Evolutionary conservation across 805 yeast species (phyloP).

Genomic region (Pichia occidentalis): DNA sequence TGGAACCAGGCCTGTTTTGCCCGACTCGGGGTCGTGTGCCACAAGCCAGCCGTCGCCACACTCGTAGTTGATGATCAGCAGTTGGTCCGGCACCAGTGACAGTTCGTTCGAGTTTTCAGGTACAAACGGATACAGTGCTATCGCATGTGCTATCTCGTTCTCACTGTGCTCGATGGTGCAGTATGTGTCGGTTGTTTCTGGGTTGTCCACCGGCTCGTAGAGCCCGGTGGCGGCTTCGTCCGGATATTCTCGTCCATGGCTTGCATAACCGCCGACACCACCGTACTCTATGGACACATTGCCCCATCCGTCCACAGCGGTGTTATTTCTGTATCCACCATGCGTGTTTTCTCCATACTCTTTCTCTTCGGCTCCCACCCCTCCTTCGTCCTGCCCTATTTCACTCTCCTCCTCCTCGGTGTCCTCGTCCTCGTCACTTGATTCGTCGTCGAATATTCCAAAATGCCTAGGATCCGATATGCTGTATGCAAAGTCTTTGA

Average conservation of each 20-base stretch:
- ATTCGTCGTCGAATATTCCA: slow-evolving; percentile 34
- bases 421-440: slow-evolving; percentile 19
- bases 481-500: slow-evolving; percentile 81
- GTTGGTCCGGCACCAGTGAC: slow-evolving; percentile 69
- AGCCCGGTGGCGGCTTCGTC: no score
- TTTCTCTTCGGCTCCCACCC: slow-evolving; percentile 14
- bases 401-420: slow-evolving; percentile 17
- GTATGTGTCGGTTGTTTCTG: no score
- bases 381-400: slow-evolving; percentile 14
- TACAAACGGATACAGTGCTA: slow-evolving; percentile 81
- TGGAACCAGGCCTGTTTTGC: slow-evolving; percentile 88
- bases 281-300: no score
- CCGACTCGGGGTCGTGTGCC: slow-evolving; percentile 70
- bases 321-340: no score
- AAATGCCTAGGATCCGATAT: slow-evolving; percentile 62
- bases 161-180: slow-evolving; percentile 11
- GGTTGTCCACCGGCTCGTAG: no score
- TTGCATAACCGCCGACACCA: no score
- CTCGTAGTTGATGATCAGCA: slow-evolving; percentile 76
- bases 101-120: slow-evolving; percentile 96
- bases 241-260: no score
- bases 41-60: slow-evolving; percentile 99
- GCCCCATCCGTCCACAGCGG: slow-evolving; percentile 1
- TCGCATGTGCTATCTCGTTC: slow-evolving; percentile 40
- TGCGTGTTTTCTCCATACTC: not conserved